Evolutionary conservation across 2,329 filamentous ascomycete genomes (phyloP).

Genomic region (Neophaeococcomyces mojaviensis): DNA sequence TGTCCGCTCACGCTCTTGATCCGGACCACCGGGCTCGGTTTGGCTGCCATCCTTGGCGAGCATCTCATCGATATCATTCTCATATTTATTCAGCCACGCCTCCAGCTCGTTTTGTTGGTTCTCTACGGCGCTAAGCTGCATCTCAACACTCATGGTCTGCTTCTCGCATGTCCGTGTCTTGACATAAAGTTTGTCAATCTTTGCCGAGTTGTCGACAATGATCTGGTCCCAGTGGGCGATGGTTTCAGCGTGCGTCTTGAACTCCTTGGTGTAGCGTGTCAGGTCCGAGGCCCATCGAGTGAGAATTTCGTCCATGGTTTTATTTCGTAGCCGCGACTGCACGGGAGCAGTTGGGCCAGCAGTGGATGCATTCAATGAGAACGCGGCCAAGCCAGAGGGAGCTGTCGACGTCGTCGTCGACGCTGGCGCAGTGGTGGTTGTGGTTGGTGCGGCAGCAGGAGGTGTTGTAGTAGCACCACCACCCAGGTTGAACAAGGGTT

Average conservation of each 20-base stretch:
- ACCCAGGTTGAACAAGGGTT: constrained; percentile 25
- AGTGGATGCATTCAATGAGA: constrained; percentile 62
- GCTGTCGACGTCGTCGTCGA: constrained; percentile 4
- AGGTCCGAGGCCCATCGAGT: constrained; percentile 93
- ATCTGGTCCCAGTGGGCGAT: constrained; percentile 87
- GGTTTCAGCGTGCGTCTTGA: constrained; percentile 79
- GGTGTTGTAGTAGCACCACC: constrained; percentile 12
- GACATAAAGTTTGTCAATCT: constrained; percentile 87
- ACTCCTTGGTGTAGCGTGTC: constrained; percentile 93
- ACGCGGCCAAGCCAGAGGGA: constrained; percentile 11
- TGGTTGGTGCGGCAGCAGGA: constrained; percentile 7
- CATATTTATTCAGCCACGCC: constrained; percentile 81
- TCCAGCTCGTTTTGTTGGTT: constrained; percentile 87
- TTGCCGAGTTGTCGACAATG: constrained; percentile 87
- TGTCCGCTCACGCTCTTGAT: constrained; percentile 90
- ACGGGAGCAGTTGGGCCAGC: constrained; percentile 69
- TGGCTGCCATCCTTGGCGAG: constrained; percentile 53
- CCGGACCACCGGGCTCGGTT: constrained; percentile 74
- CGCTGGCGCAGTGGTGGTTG: constrained; percentile 8
- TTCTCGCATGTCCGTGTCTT: constrained; percentile 91
- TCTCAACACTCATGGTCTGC: constrained; percentile 86
- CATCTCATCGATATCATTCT: constrained; percentile 83
- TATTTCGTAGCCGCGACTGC: constrained; percentile 88
- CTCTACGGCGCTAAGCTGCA: constrained; percentile 81
- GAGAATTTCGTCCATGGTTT: constrained; percentile 98